These are phyloP conservation scores for Amanita thiersii DNA, from an alignment of 768 basidiomycete genomes.

Conservation along the genomic window DNA sequence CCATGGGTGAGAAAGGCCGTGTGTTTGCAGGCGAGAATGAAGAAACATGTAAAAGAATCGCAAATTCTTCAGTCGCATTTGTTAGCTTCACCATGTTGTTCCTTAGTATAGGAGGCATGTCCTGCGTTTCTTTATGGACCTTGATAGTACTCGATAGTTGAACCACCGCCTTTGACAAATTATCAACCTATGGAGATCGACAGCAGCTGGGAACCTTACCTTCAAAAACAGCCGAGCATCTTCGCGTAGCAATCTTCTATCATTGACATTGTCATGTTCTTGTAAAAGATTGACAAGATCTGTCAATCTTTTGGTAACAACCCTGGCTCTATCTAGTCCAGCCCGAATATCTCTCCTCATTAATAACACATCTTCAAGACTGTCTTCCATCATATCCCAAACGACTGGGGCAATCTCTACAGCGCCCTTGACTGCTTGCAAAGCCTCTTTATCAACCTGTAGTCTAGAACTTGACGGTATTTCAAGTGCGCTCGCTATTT, in stretches of 20 bases:
- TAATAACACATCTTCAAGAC: conserved; percentile 41
- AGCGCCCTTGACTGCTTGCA: conserved; percentile 72
- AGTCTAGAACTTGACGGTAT: conserved; percentile 47
- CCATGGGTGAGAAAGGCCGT: conserved; percentile 49
- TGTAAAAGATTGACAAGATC: conserved; percentile 51
- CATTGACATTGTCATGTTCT: conserved; percentile 42
- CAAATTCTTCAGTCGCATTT: conserved; percentile 80
- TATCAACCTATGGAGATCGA: conserved; percentile 4
- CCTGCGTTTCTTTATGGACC: conserved; percentile 49
- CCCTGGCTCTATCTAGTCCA: conserved; percentile 52
- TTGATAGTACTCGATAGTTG: conserved; percentile 71
- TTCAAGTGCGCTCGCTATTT: conserved; percentile 30
- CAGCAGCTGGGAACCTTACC: conserved; percentile 29
- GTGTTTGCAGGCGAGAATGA: conserved; percentile 58
- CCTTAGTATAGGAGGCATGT: conserved; percentile 47
- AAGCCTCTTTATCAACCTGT: conserved; percentile 68
- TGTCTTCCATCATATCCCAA: conserved; percentile 75
- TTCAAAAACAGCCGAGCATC: conserved; percentile 79
- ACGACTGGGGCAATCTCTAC: conserved; percentile 74
- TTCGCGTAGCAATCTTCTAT: conserved; percentile 60
- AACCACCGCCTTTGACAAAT: conserved; percentile 52
- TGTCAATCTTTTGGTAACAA: conserved; percentile 54
- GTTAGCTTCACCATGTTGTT: conserved; percentile 69
- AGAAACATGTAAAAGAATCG: conserved; percentile 80
- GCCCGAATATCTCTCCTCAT: conserved; percentile 38